phyloP scores from a whole-genome alignment of 108 stramenopile genomes.

The Phaeodactylum tricornutum region DNA sequence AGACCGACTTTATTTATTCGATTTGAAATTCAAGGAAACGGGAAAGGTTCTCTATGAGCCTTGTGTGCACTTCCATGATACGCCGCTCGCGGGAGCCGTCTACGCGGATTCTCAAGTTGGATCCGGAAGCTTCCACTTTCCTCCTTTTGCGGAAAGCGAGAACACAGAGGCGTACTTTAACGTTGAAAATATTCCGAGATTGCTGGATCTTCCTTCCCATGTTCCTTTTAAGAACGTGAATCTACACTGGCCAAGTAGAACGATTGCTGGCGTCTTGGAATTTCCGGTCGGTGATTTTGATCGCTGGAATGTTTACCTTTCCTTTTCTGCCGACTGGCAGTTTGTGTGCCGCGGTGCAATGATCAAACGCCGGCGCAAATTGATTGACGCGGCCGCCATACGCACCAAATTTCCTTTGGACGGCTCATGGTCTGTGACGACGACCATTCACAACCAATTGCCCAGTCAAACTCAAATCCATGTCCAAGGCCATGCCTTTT shows the following conservation, averaged over 20 bases:
- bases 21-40: background rate
- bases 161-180: background rate
- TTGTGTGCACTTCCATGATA: background rate
- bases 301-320: background rate
- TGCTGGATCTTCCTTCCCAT: background rate
- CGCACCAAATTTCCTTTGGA: conserved; percentile 2
- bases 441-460: background rate
- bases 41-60: background rate
- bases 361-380: background rate
- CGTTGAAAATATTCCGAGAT: background rate
- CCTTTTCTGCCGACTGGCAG: background rate
- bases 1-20: conserved; percentile 3
- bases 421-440: background rate
- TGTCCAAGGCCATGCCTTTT: conserved; percentile 1
- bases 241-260: background rate
- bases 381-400: background rate
- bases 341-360: background rate
- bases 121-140: background rate
- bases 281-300: background rate
- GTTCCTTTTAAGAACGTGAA: background rate
- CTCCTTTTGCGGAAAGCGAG: background rate
- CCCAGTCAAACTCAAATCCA: background rate
- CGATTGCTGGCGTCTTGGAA: background rate
- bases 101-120: background rate
- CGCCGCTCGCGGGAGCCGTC: background rate